Evolutionary conservation across 305 asterid genomes (phyloP), one percentile per base, ranked within the genome.

Genomic region (Striga hermonthica): DNA sequence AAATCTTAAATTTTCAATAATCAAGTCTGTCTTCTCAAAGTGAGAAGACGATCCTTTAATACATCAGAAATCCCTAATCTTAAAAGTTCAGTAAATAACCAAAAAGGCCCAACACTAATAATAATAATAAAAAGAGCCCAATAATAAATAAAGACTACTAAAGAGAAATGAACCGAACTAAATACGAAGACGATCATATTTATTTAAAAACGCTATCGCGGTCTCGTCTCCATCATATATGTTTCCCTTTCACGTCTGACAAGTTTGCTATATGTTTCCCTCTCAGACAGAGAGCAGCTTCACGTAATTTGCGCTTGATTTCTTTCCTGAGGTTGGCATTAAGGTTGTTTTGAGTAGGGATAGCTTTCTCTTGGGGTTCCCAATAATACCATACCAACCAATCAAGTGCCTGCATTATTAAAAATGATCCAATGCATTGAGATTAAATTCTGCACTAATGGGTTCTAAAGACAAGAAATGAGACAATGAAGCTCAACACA

Each of bases 331-430:
- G 73, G 67, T 75, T 76, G 68, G 79, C 75, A 59, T 69, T 50
- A 38, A 74, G 69, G 69, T 80, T 81, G 71, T 69, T 69, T 65
- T 69, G 82, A 65, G 56, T 34, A 62, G 88, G 85, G 58, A 90
- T 83, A n/a, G 69, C 80, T 60, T 69, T 76, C 73, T 80, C 90
- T 79, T 93, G 99, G 62, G 96, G 94, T 65, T 84, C 89, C 98
- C 98, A 93, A 66, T 93, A 90, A 74, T 90, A 84, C 38, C 84
- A 84, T 72, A 83, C 76, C 86, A 93, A 78, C 98, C 97, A 93
- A 71, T 81, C 94, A 80, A 90, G 85, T 16, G 98, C 98, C 98
- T 90, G 84, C 71, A 76, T 65, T 39, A 40, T 61, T 54, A 22
- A 50, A 48, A 72, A 65, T 61, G 37, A 67, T 68, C 52, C 38